Percentiles rank a stretch among this genome's conserved stretches.
phyloP scores from a whole-genome alignment of 2,329 filamentous ascomycete genomes.

The Diaporthe eres region DNA sequence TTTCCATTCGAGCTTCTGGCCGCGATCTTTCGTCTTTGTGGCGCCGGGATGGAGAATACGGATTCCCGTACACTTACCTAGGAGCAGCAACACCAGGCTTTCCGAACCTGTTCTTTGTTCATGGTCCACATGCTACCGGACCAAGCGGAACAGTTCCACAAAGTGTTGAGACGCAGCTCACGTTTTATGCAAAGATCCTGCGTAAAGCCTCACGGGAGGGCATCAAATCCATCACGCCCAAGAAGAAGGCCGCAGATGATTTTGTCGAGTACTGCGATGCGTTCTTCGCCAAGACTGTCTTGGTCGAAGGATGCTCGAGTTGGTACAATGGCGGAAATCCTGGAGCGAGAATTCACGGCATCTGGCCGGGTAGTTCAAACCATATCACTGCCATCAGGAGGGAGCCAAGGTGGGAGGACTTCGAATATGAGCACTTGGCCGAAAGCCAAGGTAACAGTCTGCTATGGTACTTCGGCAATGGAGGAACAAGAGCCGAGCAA shows the following conservation, averaged over 20 bases:
- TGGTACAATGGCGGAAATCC: constrained; percentile 80
- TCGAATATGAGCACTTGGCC: constrained; percentile 62
- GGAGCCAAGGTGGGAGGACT: constrained; percentile 71
- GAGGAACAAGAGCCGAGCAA: constrained; percentile 72
- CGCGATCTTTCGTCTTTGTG: constrained; percentile 69
- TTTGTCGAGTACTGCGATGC: constrained; percentile 72
- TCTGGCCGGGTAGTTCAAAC: constrained; percentile 78
- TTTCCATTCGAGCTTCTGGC: constrained; percentile 70
- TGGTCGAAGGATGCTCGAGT: constrained; percentile 72
- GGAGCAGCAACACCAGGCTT: constrained; percentile 75
- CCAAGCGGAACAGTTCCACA: constrained; percentile 77
- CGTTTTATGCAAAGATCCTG: constrained; percentile 76
- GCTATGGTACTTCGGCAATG: constrained; percentile 77
- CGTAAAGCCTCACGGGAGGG: constrained; percentile 77
- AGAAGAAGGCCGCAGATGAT: constrained; percentile 72
- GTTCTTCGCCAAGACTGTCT: constrained; percentile 68
- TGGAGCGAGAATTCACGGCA: constrained; percentile 74
- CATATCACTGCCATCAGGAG: constrained; percentile 71
- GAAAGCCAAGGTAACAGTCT: constrained; percentile 64
- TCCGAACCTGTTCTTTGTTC: constrained; percentile 76
- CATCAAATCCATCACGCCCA: constrained; percentile 73
- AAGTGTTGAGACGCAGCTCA: constrained; percentile 75
- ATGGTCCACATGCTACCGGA: constrained; percentile 71
- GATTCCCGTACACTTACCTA: constrained; percentile 78
- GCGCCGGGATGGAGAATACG: constrained; percentile 67